Evolutionary conservation across 176 grass and related monocot species (phyloP).

Genomic region (Leersia perrieri): DNA sequence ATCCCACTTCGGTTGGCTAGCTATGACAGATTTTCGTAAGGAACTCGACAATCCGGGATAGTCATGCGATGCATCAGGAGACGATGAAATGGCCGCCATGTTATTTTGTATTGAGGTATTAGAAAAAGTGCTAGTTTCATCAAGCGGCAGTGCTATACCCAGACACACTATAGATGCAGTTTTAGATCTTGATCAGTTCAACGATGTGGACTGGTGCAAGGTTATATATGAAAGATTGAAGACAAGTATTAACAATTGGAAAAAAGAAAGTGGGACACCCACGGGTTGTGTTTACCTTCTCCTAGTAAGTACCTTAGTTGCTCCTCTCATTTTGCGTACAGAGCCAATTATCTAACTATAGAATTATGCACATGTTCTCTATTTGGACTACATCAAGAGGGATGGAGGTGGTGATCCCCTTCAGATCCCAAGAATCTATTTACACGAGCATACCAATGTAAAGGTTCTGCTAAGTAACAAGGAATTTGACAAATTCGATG

Average conservation of each 20-base stretch:
- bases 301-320: neutral
- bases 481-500: neutral
- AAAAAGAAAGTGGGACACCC: neutral
- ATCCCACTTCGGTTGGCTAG: no score
- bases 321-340: neutral
- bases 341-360: neutral
- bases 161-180: neutral
- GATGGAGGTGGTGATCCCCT: neutral
- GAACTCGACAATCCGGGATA: no score
- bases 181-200: neutral
- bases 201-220: neutral
- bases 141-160: neutral
- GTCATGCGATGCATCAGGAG: no score
- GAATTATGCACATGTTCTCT: neutral
- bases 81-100: neutral
- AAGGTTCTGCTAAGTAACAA: neutral
- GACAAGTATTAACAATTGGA: neutral
- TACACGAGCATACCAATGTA: neutral
- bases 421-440: neutral
- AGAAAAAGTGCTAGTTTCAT: neutral
- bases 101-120: neutral
- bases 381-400: neutral
- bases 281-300: neutral
- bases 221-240: neutral
- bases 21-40: no score